These are phyloP conservation scores for Sanghuangporus weigelae DNA, from an alignment of 1,284 basidiomycete species.

Conservation along the genomic window DNA sequence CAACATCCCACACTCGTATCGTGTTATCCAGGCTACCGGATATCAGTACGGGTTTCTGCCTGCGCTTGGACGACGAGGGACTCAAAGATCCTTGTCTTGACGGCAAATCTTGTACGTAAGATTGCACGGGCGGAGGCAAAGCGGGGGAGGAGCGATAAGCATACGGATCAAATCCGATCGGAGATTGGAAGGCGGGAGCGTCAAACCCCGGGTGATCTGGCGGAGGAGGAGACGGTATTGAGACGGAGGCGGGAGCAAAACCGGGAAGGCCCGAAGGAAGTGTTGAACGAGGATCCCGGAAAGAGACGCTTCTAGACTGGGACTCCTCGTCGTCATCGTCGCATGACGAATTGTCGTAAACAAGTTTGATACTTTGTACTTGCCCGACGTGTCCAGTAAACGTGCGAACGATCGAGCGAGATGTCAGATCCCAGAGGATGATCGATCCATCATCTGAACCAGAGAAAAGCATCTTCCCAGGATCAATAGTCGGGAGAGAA, in stretches of 20 bases:
- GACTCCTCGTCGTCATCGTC: slow-evolving; percentile 20
- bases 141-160: slow-evolving; percentile 18
- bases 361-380: slow-evolving; percentile 85
- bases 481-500: slow-evolving; percentile 52
- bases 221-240: slow-evolving; percentile 16
- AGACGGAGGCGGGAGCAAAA: slow-evolving; percentile 23
- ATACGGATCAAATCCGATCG: slow-evolving; percentile 21
- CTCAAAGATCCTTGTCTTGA: slow-evolving; percentile 8
- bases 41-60: slow-evolving; percentile 68
- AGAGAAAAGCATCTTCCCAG: slow-evolving; percentile 93
- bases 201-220: slow-evolving; percentile 22
- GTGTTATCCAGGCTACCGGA: slow-evolving; percentile 95
- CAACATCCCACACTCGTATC: slow-evolving; percentile 95
- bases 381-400: slow-evolving; percentile 93
- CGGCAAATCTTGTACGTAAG: background rate
- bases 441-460: slow-evolving; percentile 94
- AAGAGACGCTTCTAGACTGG: background rate
- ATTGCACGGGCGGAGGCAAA: slow-evolving; percentile 9
- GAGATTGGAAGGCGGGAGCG: slow-evolving; percentile 17
- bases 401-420: slow-evolving; percentile 76
- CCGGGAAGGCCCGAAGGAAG: slow-evolving; percentile 21
- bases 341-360: slow-evolving; percentile 54
- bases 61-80: slow-evolving; percentile 7
- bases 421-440: slow-evolving; percentile 89
- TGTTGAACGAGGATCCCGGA: slow-evolving; percentile 18